Base-by-base conservation (phyloP, 495 filamentous ascomycete species). In the Podospora conica region DNA sequence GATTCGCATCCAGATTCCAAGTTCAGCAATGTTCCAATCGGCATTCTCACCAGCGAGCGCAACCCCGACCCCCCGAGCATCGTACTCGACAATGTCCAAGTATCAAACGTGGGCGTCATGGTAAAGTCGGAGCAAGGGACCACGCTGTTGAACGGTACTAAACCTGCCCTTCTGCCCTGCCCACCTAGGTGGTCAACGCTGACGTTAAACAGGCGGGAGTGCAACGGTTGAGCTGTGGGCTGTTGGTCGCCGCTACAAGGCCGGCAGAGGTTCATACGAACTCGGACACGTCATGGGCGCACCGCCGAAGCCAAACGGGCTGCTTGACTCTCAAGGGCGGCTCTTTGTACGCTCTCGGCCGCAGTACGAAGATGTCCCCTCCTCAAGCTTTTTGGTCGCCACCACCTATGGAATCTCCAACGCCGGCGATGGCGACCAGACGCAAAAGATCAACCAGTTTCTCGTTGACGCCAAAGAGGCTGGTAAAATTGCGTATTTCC, bases 191-290 rank as follows among this genome's bases (percentile, higher is more conserved):
- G 66, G 78, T 3, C 76, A 77, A 56, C 61, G 63, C 54, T 55
- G 64, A 23, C 65, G 65, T 21, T 82, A 93, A 53, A 76, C 91
- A 4, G 75, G 77, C n/a, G 64, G 62, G 18, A 68, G 4, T 64
- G 88, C 88, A 7, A 84, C 85, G 15, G 77, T 91, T 28, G 74
- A 76, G 11, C 84, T 83, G 57, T 92, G 84, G 83, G 80, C 85
- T 1, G 87, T 88, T 71, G 90, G 90, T 3, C 81, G 82, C 25
- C 75, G 77, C 10, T 91, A 91, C 71, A 78, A 79, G 18, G 71
- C 70, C 53, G 68, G 61, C 20, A 61, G 69, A 0, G 79, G 78
- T 21, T 54, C 71, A 3, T 48, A 77, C 74, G 57, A 75, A 69
- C 2, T 80, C 78, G 58, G 70, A 77, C n/a, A 79, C 84, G 68